These are phyloP conservation scores for Cydonia oblonga DNA, from an alignment of 331 rosid genomes.

Conservation along the genomic window DNA sequence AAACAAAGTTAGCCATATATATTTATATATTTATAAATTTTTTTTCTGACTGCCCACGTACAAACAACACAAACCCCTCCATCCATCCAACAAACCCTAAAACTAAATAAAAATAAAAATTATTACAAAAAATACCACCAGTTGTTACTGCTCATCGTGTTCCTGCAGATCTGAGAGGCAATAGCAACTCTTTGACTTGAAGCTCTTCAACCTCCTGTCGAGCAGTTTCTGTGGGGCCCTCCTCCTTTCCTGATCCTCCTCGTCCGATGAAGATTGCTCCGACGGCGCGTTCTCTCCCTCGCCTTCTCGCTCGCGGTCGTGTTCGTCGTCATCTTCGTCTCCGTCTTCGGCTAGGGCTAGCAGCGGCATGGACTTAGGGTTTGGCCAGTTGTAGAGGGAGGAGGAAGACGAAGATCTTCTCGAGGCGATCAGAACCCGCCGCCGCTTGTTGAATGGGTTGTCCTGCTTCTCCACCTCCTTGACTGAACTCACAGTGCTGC, in stretches of 20 bases:
- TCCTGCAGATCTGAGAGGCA: conserved; percentile 79
- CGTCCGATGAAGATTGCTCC: conserved; percentile 18
- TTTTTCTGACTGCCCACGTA: conserved; percentile 8
- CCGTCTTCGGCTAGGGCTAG: conserved; percentile 53
- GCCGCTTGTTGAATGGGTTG: conserved; percentile 53
- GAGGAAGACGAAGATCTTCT: conserved; percentile 57
- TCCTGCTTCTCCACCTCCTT: conserved; percentile 62
- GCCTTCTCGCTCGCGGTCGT: conserved; percentile 6
- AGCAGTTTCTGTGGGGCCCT: conserved; percentile 1
- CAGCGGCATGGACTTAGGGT: conserved; percentile 88
- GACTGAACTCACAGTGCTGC: conserved; percentile 1
- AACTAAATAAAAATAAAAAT: background rate
- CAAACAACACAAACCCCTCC: background rate
- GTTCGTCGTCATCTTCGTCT: conserved; percentile 8
- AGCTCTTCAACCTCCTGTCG: conserved; percentile 35
- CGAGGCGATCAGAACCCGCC: conserved; percentile 59
- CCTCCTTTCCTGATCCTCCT: conserved; percentile 25
- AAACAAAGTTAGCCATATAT: too few species aligned
- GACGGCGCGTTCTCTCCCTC: background rate
- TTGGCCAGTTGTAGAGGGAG: conserved; percentile 50
- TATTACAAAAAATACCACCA: background rate
- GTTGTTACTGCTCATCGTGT: conserved; percentile 16
- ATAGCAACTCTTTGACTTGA: conserved; percentile 56
- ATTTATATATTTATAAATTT: background rate
- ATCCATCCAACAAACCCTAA: background rate